Base-by-base conservation (phyloP, 176 grass and related monocot species). In the Triticum dicoccoides region DNA sequence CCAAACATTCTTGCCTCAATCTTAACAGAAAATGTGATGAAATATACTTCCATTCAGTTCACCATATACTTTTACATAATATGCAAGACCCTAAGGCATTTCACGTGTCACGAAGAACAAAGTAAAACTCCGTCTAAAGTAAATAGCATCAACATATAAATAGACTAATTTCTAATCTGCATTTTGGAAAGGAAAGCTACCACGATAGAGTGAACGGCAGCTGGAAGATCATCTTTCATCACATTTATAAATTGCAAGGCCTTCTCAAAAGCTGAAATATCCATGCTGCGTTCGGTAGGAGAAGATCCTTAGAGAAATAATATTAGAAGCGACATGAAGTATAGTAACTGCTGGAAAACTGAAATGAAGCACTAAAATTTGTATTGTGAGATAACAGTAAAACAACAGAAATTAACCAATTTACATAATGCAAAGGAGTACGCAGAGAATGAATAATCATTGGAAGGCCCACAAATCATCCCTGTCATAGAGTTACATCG, bases 231-330 rank as follows among this genome's bases (percentile, higher is more conserved):
- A 47, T 92, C 92, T 94, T 96, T 96, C n/a, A 79, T 88, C 80
- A 98, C 68, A 87, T 92, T 92, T 85, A 98, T 86, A 81, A 96
- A 92, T 81, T 89, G 93, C 91, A 94, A 89, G 76, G 92, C 88
- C 87, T 96, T 98, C 65, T 94, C 88, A 83, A 93, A 95, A 85
- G 86, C 84, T 91, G 96, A 96, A 89, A 87, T 89, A 49, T 94
- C 92, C 92, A 92, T 83, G 96, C 96, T 98, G 96, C 88, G 96
- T 95, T 95, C 91, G 91, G 93, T 88, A 98, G 91, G 93, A 95
- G 88, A 71, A 98, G 86, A 95, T 98, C 96, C 96, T 98, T 98
- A 98, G 93, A 95, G 69, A 98, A 98, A 83, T 95, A 95, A 88
- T 90, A 89, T 89, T 91, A 98, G 80, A 90, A 95, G 84, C 83